Evolutionary conservation across 202 grass and related monocot species (phyloP).

Genomic region (Thinopyrum obtusiflorum): DNA sequence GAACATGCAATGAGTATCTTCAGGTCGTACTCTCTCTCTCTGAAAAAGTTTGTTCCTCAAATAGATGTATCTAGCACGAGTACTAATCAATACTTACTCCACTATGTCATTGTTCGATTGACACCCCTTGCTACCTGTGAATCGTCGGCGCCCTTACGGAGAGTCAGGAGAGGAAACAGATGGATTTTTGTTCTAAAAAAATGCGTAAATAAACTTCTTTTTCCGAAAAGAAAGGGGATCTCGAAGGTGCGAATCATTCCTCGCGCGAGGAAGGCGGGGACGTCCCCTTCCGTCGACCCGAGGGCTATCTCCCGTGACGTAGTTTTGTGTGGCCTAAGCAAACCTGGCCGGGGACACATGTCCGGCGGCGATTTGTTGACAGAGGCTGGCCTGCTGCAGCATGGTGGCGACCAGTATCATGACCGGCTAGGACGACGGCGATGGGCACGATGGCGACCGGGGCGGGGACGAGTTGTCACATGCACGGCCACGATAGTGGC

Average conservation of each 20-base stretch:
- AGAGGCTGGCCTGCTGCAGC: not conserved
- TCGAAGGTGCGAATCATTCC: not conserved
- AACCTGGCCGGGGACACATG: not conserved
- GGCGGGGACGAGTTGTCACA: constrained; percentile 12
- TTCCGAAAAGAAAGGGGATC: not conserved
- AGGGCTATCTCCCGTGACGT: not conserved
- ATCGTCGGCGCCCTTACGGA: not conserved
- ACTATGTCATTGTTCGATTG: not conserved
- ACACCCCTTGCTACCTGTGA: not conserved
- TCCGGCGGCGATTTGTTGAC: not conserved
- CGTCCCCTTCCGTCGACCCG: not conserved
- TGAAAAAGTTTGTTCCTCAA: too few species aligned
- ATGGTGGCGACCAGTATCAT: not conserved
- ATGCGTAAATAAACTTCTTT: not conserved
- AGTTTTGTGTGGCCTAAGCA: constrained; percentile 12
- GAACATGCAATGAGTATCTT: too few species aligned
- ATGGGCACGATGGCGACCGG: not conserved
- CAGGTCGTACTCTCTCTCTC: too few species aligned
- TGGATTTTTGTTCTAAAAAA: not conserved
- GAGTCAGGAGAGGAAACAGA: not conserved
- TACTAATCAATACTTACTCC: too few species aligned
- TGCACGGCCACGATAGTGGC: not conserved
- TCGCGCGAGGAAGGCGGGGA: not conserved
- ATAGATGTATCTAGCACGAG: too few species aligned
- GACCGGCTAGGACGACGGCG: not conserved